Base-by-base conservation (phyloP, 306 rosid genomes). In the Quercus berberidifolia region DNA sequence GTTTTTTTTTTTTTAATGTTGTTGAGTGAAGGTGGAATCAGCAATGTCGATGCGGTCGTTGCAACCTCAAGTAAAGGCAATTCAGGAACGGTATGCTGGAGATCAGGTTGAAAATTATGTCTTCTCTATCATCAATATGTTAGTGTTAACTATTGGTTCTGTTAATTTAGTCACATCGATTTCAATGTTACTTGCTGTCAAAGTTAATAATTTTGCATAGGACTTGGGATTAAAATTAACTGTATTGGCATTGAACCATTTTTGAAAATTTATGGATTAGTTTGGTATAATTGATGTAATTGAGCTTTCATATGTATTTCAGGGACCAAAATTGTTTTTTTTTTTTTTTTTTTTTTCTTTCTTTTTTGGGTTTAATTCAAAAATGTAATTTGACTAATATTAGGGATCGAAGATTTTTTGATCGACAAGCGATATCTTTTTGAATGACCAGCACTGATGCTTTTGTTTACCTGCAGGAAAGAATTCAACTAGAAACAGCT, bases 401-500 rank as follows among this genome's bases (percentile, higher is more conserved):
- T 59, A 59, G 65, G 65, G 31, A 49, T 49, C 26, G 59, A 69
- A 58, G 31, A 65, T 8, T 15, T 19, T 75, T 35, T 71, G 55
- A 46, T 71, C 46, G 18, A 38, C 71, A 20, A 21, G 52, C 20
- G 71, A 18, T 33, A 41, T 28, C 46, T 76, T 38, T 71, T 63
- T 75, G 71, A 69, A 75, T 70, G 77, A 43, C 69, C 79, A 41
- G 81, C 41, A 77, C 83, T 23, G 73, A 41, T 80, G 1, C 69
- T 68, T 33, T 73, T 85, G 76, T 78, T 63, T 72, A 49, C 82
- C 73, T 86, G 87, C 87, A 96, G 99, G 99, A 96, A 88, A 90
- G 91, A 84, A 90, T 96, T 86, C 99, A 93, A 77, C 90, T 91
- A 54, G 93, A 93, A 87, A 96, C 96, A 52, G 99, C 97, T 54